These are phyloP conservation scores for Amauroascus verrucosus DNA, from an alignment of 2,329 filamentous ascomycete genomes.

Conservation along the genomic window DNA sequence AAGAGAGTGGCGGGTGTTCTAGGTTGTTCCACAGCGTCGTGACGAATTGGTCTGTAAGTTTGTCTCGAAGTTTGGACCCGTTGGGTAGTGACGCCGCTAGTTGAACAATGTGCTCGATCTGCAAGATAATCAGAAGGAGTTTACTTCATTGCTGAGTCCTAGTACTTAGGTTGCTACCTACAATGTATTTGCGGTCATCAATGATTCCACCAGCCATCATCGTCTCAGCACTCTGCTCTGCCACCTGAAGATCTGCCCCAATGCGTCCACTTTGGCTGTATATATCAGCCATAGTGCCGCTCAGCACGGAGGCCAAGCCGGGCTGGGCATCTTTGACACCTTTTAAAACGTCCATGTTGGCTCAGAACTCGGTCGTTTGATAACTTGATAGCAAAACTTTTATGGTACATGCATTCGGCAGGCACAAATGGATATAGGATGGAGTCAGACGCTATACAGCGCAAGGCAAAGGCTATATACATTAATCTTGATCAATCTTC, in stretches of 20 bases:
- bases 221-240: slow-evolving; percentile 2
- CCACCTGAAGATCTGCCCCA: slow-evolving; percentile 1
- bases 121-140: background rate
- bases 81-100: slow-evolving; percentile 10
- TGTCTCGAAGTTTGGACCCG: slow-evolving; percentile 17
- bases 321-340: background rate
- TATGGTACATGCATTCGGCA: background rate
- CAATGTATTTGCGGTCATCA: slow-evolving; percentile 8
- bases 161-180: background rate
- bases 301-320: slow-evolving; percentile 1
- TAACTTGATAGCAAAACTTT: background rate
- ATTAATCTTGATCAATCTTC: background rate
- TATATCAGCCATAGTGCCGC: slow-evolving; percentile 4
- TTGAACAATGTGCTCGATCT: slow-evolving; percentile 11
- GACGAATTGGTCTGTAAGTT: slow-evolving; percentile 22
- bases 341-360: background rate
- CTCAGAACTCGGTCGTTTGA: background rate
- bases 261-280: slow-evolving; percentile 7
- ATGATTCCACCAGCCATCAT: slow-evolving; percentile 1
- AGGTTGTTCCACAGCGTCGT: slow-evolving; percentile 26
- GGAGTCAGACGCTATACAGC: background rate
- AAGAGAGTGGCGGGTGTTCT: slow-evolving; percentile 27
- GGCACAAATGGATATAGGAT: background rate
- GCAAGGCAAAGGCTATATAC: background rate
- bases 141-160: background rate